A percentile compares a stretch with the other conserved stretches of the same genome.
Evolutionary conservation across 768 basidiomycete genomes (phyloP).

Genomic region (Psilocybe azurescens): DNA sequence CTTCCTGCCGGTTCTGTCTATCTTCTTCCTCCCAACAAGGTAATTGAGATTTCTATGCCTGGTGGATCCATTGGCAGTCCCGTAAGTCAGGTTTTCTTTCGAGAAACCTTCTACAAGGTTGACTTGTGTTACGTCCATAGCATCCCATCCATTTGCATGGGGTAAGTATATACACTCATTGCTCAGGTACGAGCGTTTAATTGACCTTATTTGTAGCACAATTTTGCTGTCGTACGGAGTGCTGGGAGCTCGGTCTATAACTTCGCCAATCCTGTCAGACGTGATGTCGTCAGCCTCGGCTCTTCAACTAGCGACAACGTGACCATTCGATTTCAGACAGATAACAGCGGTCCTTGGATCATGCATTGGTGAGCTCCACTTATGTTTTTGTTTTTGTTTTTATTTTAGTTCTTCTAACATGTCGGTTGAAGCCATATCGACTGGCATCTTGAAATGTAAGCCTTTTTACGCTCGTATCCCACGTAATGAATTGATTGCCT

Average conservation of each 20-base stretch:
- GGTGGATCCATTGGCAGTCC: slow-evolving; percentile 39
- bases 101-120: background rate
- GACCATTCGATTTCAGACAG: slow-evolving; percentile 62
- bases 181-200: background rate
- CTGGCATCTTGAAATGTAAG: slow-evolving; percentile 50
- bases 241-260: slow-evolving; percentile 43
- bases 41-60: slow-evolving; percentile 52
- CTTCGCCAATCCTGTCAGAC: slow-evolving; percentile 51
- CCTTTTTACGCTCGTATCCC: background rate
- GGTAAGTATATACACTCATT: slow-evolving; percentile 20
- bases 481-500: background rate
- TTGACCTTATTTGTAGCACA: slow-evolving; percentile 27
- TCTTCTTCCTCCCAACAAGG: slow-evolving; percentile 41
- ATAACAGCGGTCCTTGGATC: slow-evolving; percentile 66
- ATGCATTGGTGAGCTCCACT: slow-evolving; percentile 30
- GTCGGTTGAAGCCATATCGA: slow-evolving; percentile 39
- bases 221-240: slow-evolving; percentile 45
- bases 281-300: slow-evolving; percentile 44
- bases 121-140: slow-evolving; percentile 13
- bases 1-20: slow-evolving; percentile 46
- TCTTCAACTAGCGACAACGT: slow-evolving; percentile 36
- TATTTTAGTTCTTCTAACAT: background rate
- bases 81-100: slow-evolving; percentile 26
- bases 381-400: slow-evolving; percentile 6
- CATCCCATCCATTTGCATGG: slow-evolving; percentile 53